Evolutionary conservation across 1,139 yeast genomes (phyloP).

Genomic region (Taphrina betulina): DNA sequence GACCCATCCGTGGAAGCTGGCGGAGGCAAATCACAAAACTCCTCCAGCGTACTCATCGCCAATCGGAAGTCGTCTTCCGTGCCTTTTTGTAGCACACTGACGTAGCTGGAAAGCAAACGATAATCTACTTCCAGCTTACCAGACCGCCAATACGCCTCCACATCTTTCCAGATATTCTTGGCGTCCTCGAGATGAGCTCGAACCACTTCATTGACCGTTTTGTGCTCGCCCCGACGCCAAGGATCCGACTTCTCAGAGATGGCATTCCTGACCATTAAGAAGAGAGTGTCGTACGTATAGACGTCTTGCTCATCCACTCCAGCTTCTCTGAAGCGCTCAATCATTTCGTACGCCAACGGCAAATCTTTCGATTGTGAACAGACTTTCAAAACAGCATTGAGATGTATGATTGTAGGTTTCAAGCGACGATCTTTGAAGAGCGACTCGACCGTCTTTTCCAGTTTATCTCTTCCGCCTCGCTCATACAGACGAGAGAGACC

Average conservation of each 20-base stretch:
- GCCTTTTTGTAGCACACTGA: not conserved
- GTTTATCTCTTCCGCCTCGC: conserved; percentile 9
- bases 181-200: conserved; percentile 3
- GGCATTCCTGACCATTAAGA: conserved; percentile 2
- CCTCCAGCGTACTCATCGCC: not conserved
- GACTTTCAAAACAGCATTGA: conserved; percentile 19
- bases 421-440: conserved; percentile 7
- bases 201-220: not conserved
- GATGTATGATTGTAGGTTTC: conserved; percentile 12
- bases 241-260: not conserved
- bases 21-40: conserved; percentile 1
- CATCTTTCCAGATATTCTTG: conserved; percentile 15
- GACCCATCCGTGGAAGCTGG: not conserved
- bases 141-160: conserved; percentile 3
- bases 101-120: conserved; percentile 8
- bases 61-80: not conserved
- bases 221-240: not conserved
- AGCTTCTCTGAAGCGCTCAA: conserved; percentile 1
- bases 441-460: not conserved
- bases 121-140: conserved; percentile 13
- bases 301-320: conserved; percentile 11
- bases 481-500: conserved; percentile 8
- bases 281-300: conserved; percentile 10
- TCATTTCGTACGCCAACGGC: conserved; percentile 1
- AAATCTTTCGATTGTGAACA: conserved; percentile 7